Evolutionary conservation across 192 early-diverging fungal genomes (phyloP), one percentile per base, ranked within the genome.

Genomic region (Dimargaris xerosporica): DNA sequence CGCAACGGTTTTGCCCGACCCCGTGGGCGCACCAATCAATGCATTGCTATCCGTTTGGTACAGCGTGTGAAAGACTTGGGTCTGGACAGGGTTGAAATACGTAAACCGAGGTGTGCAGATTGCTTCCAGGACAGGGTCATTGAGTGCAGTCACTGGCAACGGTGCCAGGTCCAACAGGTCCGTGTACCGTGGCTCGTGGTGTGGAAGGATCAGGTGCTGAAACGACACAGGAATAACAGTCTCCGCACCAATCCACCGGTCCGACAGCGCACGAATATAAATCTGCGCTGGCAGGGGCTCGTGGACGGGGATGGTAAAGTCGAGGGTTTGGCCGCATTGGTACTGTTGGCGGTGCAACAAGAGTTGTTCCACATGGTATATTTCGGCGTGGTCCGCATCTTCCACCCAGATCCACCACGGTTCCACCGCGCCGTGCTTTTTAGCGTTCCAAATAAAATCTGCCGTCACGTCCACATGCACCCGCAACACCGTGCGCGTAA

Each of bases 11-110:
- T 98, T 98, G 59, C 96, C 96, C 17, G 94, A 96, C 34, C 96
- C 96, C 2, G 96, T 96, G 6, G 96, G 93, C 3, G 96, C 94
- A 59, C 94, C 94, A 13, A 99, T 76, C 15, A 99, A 77, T 1
- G 84, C 82, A 72, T 98, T 96, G 64, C 87, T 76, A 10, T 81
- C 59, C 15, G 88, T 86, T 61, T 79, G 81, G 66, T 99, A 99
- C 19, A 97, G 77, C 0, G 94, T 94, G 63, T 99, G 91, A 81
- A 99, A 99, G 47, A 99, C 85, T 69, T 99, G 96, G 3, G 96
- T 96, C 73, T 99, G 96, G 31, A 99, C 85, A 0, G 96, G 93
- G 65, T 99, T 99, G 70, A 99, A 99, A 68, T 90, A 93, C n/a
- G 87, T 70, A 68, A 99, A 94, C 26, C 93, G 77, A 65, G 78